Evolutionary conservation across 1,284 basidiomycete species (phyloP).

Genomic region (Vanrija sp.): DNA sequence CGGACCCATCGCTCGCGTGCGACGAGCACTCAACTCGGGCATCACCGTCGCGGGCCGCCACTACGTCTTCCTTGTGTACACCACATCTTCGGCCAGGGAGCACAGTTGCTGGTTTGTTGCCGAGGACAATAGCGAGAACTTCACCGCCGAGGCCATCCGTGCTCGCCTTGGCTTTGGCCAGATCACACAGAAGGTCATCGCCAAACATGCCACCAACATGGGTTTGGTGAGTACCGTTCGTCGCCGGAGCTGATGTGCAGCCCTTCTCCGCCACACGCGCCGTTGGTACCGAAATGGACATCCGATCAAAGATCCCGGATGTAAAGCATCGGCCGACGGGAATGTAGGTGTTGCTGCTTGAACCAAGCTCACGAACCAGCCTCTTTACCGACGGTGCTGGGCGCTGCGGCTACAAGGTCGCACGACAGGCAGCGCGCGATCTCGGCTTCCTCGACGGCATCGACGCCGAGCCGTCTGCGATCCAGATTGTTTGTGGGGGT

Average conservation of each 20-base stretch:
- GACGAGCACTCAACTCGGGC: conserved; percentile 22
- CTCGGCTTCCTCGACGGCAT: conserved; percentile 11
- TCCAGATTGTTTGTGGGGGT: conserved; percentile 30
- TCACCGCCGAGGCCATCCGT: conserved; percentile 10
- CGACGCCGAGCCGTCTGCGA: conserved; percentile 23
- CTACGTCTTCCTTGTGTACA: conserved; percentile 23
- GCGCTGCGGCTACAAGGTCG: conserved; percentile 17
- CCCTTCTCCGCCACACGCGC: conserved; percentile 20
- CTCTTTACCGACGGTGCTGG: conserved; percentile 31
- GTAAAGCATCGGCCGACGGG: background rate
- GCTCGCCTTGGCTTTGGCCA: conserved; percentile 12
- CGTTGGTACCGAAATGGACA: conserved; percentile 9
- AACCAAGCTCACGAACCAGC: background rate
- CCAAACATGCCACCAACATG: conserved; percentile 19
- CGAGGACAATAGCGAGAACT: conserved; percentile 7
- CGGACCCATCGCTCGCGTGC: conserved; percentile 25
- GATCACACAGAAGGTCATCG: conserved; percentile 22
- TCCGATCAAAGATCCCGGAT: conserved; percentile 11
- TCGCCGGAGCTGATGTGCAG: conserved; percentile 1
- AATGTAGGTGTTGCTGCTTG: background rate
- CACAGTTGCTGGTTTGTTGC: conserved; percentile 29
- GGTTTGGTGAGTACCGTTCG: conserved; percentile 5
- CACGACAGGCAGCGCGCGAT: conserved; percentile 16
- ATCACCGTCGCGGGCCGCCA: conserved; percentile 21
- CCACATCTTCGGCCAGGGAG: conserved; percentile 8